Evolutionary conservation across 345 rosid species (phyloP).

Genomic region (Physaria fendleri): DNA sequence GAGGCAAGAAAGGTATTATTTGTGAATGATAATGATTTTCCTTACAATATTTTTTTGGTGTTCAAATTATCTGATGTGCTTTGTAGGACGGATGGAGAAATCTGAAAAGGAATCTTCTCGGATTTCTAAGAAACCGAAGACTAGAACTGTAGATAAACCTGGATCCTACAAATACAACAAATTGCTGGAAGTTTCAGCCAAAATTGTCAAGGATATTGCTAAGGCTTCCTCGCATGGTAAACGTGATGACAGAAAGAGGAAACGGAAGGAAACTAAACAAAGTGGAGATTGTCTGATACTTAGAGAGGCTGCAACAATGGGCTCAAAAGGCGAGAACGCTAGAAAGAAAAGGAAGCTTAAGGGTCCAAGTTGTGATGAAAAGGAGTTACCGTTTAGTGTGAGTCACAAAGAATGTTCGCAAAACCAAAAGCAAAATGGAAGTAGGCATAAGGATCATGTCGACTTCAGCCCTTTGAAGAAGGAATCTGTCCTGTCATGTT

Average conservation of each 20-base stretch:
- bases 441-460: constrained; percentile 40
- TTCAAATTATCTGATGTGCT: constrained; percentile 13
- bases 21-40: constrained; percentile 16
- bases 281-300: constrained; percentile 25
- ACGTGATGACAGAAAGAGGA: constrained; percentile 52
- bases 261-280: constrained; percentile 41
- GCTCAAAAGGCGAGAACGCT: constrained; percentile 47
- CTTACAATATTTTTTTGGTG: neutral
- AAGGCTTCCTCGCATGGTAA: constrained; percentile 29
- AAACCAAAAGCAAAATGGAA: constrained; percentile 48
- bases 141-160: constrained; percentile 37
- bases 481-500: constrained; percentile 9
- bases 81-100: constrained; percentile 48
- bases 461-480: no score
- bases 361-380: constrained; percentile 48
- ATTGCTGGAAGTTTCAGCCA: constrained; percentile 34
- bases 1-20: constrained; percentile 52
- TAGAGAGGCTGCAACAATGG: constrained; percentile 26
- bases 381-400: constrained; percentile 51
- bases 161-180: constrained; percentile 39
- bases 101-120: constrained; percentile 46
- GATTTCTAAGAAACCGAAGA: constrained; percentile 57
- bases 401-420: constrained; percentile 36
- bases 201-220: constrained; percentile 30
- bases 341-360: constrained; percentile 57